phyloP scores from a whole-genome alignment of 148 eudicot species.

The Linanthus parryae region DNA sequence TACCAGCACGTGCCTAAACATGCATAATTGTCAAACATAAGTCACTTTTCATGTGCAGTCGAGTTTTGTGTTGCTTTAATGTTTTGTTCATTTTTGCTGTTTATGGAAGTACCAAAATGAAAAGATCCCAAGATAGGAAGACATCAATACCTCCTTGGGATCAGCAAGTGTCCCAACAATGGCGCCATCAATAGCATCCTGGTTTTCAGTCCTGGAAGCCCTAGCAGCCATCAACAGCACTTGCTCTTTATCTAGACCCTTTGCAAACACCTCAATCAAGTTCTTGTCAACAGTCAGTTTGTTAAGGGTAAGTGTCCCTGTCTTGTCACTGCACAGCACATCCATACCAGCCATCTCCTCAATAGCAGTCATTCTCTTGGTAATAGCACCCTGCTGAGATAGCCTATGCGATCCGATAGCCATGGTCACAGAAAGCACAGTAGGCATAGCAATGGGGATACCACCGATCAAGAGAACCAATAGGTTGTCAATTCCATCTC shows the following conservation, averaged over 20 bases:
- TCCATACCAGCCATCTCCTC: slow-evolving; percentile 99
- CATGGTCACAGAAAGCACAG: slow-evolving; percentile 94
- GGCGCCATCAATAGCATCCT: slow-evolving; percentile 93
- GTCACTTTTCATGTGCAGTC: neutral
- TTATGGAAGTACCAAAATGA: too few relatives aligned
- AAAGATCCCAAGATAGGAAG: slow-evolving; percentile 2
- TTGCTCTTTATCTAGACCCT: slow-evolving; percentile 81
- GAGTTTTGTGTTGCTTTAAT: neutral
- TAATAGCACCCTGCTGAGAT: slow-evolving; percentile 94
- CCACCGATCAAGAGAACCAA: slow-evolving; percentile 96
- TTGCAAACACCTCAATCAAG: slow-evolving; percentile 77
- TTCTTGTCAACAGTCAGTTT: slow-evolving; percentile 81
- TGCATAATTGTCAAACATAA: neutral
- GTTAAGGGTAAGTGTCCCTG: slow-evolving; percentile 92
- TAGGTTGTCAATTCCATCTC: slow-evolving; percentile 80
- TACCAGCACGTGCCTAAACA: slow-evolving; percentile 66
- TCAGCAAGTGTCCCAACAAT: slow-evolving; percentile 97
- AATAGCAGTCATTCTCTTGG: slow-evolving; percentile 98
- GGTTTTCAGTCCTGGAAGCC: slow-evolving; percentile 90
- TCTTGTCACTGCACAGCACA: slow-evolving; percentile 96
- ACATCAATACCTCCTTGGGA: slow-evolving; percentile 75
- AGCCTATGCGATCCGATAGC: slow-evolving; percentile 98
- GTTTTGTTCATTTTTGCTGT: too few relatives aligned
- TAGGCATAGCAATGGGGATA: slow-evolving; percentile 98
- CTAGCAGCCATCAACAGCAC: slow-evolving; percentile 83